These are phyloP conservation scores for Colletotrichum liriopes DNA, from an alignment of 2,329 filamentous ascomycete genomes.

Conservation along the genomic window DNA sequence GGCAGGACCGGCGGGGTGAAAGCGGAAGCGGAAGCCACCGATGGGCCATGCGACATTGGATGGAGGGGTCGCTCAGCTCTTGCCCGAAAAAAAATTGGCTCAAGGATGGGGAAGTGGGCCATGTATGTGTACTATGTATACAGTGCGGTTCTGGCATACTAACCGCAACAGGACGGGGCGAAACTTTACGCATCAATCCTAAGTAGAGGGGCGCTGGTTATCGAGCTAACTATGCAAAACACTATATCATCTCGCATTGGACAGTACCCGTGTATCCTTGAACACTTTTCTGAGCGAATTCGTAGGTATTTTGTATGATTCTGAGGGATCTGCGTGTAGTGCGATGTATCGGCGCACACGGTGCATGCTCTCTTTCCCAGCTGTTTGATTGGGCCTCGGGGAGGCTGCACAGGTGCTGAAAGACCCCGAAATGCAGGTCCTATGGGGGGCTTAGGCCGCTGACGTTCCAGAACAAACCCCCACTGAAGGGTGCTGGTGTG, in stretches of 20 bases:
- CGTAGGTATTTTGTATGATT: no score
- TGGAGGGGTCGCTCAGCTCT: constrained; percentile 32
- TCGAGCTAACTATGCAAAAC: no score
- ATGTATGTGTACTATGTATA: not conserved
- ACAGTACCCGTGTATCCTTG: no score
- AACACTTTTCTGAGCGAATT: no score
- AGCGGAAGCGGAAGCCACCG: constrained; percentile 30
- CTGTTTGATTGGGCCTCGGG: not conserved
- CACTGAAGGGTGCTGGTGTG: not conserved
- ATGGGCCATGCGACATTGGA: not conserved
- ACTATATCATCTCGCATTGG: no score
- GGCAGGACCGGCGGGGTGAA: constrained; percentile 33
- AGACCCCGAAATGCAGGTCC: not conserved
- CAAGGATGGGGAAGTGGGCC: constrained; percentile 24
- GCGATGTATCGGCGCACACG: constrained; percentile 76
- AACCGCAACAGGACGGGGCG: no score
- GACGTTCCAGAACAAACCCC: constrained; percentile 1
- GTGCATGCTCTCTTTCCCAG: not conserved
- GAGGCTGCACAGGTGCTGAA: not conserved
- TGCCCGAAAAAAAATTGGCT: constrained; percentile 21
- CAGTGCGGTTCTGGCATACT: no score
- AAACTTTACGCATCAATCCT: no score
- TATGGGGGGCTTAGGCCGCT: not conserved
- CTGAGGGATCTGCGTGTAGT: constrained; percentile 68
- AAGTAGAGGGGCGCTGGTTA: no score